Evolutionary conservation across 1,284 basidiomycete species (phyloP).

Genomic region (Schizophyllum commune): DNA sequence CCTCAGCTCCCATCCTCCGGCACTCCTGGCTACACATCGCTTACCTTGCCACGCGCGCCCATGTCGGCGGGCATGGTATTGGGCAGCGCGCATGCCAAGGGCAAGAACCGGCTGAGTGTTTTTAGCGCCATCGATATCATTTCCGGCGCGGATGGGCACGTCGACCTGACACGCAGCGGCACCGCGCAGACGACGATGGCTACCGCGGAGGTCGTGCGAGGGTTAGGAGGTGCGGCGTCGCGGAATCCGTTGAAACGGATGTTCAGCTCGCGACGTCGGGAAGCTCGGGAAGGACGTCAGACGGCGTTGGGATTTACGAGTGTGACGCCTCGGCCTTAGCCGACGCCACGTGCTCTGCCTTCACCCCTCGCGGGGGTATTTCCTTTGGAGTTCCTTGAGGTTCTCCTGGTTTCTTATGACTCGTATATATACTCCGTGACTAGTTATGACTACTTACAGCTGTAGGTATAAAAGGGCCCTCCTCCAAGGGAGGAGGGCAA

Average conservation of each 20-base stretch:
- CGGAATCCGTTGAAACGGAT: background rate
- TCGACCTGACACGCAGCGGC: constrained; percentile 69
- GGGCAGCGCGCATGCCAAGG: constrained; percentile 8
- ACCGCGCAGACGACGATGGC: constrained; percentile 82
- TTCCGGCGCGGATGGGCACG: constrained; percentile 29
- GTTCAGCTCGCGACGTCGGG: background rate
- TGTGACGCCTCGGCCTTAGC: too few species aligned
- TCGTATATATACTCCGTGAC: too few species aligned
- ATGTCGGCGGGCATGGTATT: constrained; percentile 12
- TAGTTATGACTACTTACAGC: too few species aligned
- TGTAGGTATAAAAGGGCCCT: too few species aligned
- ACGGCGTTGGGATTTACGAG: constrained; percentile 30
- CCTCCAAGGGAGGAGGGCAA: too few species aligned
- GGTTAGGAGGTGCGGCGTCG: constrained; percentile 31
- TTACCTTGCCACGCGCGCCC: constrained; percentile 59
- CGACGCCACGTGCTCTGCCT: too few species aligned
- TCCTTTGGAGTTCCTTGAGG: too few species aligned
- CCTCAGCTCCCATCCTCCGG: constrained; percentile 40
- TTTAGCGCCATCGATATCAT: background rate
- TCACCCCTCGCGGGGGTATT: too few species aligned
- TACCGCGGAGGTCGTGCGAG: constrained; percentile 70
- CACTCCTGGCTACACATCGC: constrained; percentile 58
- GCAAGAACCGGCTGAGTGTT: constrained; percentile 2
- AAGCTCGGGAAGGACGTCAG: constrained; percentile 3
- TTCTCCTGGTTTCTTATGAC: too few species aligned